Evolutionary conservation across 2,329 filamentous ascomycete species (phyloP).

Genomic region (Graphilbum fragrans): DNA sequence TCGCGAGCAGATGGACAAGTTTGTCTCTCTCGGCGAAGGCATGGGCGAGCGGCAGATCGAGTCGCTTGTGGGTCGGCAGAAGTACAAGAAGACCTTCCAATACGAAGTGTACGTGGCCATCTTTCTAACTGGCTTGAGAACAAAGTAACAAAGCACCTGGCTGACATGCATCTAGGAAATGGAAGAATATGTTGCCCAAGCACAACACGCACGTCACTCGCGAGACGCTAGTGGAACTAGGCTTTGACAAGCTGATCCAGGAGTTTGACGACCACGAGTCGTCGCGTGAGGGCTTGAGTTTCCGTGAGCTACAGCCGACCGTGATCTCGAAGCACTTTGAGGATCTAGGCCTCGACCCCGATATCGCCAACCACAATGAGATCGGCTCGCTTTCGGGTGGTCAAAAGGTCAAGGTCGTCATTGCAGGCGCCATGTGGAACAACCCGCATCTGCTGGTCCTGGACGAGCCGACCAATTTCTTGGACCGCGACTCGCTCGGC

Average conservation of each 20-base stretch:
- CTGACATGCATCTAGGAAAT: slow-evolving; percentile 51
- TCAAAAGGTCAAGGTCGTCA: slow-evolving; percentile 97
- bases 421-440: slow-evolving; percentile 96
- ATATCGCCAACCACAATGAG: slow-evolving; percentile 98
- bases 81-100: slow-evolving; percentile 98
- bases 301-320: slow-evolving; percentile 83
- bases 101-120: slow-evolving; percentile 66
- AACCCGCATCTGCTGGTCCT: slow-evolving; percentile 95
- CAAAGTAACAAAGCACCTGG: not conserved
- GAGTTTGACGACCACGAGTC: slow-evolving; percentile 99
- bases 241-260: slow-evolving; percentile 88
- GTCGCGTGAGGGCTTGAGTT: slow-evolving; percentile 94
- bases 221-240: slow-evolving; percentile 75
- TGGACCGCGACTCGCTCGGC: slow-evolving; percentile 94
- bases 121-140: not conserved
- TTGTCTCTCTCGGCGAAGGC: slow-evolving; percentile 74
- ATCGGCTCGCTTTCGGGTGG: slow-evolving; percentile 92
- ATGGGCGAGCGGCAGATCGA: slow-evolving; percentile 69
- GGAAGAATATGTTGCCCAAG: slow-evolving; percentile 80
- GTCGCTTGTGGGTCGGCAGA: slow-evolving; percentile 86
- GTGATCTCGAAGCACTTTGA: slow-evolving; percentile 98
- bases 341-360: slow-evolving; percentile 87
- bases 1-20: slow-evolving; percentile 82
- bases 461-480: slow-evolving; percentile 98
- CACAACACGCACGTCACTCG: slow-evolving; percentile 86